Evolutionary conservation across 345 rosid genomes (phyloP).

Genomic region (Barbarea vulgaris): DNA sequence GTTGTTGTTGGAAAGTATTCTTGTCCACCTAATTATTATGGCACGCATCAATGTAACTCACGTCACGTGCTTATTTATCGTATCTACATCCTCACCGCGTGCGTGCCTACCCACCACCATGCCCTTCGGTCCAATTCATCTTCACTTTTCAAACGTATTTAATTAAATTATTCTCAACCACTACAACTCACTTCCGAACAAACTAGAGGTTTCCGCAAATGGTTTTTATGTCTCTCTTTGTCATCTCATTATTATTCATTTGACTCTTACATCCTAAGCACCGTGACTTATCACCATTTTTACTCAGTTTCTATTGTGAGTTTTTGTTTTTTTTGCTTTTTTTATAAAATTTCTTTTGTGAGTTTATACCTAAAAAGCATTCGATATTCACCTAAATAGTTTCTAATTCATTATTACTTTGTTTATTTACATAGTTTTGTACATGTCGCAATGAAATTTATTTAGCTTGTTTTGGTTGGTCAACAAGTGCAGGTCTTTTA

Average conservation of each 20-base stretch:
- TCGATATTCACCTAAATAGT: not conserved
- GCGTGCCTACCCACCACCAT: constrained; percentile 14
- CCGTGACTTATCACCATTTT: not conserved
- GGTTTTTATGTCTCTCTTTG: not conserved
- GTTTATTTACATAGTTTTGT: not conserved
- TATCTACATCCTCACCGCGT: not conserved
- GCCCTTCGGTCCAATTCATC: constrained; percentile 16
- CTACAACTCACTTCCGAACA: constrained; percentile 27
- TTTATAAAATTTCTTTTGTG: not conserved
- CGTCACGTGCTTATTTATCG: constrained; percentile 16
- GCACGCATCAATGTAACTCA: constrained; percentile 28
- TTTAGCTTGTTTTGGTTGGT: not conserved
- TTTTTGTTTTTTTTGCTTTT: too few species aligned
- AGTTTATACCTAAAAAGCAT: not conserved
- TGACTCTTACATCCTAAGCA: constrained; percentile 5
- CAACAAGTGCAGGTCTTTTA: not conserved
- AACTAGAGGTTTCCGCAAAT: constrained; percentile 6
- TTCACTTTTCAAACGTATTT: not conserved
- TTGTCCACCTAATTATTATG: constrained; percentile 29
- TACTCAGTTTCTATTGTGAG: not conserved
- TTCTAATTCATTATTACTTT: not conserved
- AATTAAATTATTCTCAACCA: constrained; percentile 22
- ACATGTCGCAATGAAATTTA: not conserved
- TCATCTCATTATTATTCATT: constrained; percentile 3
- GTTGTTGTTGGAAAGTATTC: constrained; percentile 27